These are phyloP conservation scores for Pestalotiopsis sp. DNA, from an alignment of 2,329 filamentous ascomycete genomes.

Conservation along the genomic window DNA sequence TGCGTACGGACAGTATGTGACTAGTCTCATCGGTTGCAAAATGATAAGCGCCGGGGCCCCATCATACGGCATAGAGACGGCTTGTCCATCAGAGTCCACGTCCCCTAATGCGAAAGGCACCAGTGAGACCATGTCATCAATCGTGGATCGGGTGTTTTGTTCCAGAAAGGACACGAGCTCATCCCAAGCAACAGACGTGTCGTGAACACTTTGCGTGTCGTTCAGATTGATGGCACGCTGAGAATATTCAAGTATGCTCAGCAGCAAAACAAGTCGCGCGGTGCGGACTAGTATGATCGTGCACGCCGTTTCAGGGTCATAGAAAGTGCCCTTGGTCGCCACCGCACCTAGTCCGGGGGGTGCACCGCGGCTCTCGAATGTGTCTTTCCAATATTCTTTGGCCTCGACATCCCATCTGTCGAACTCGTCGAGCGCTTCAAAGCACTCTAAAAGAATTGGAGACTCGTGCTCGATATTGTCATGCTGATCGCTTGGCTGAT, in stretches of 20 bases:
- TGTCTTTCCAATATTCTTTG: not conserved
- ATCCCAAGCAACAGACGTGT: not conserved
- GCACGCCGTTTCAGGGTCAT: slow-evolving; percentile 6
- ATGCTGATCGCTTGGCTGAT: not conserved
- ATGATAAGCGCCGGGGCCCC: slow-evolving; percentile 35
- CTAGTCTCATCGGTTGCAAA: slow-evolving; percentile 32
- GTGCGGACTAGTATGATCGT: slow-evolving; percentile 5
- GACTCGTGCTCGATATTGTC: not conserved
- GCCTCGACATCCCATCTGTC: slow-evolving; percentile 7
- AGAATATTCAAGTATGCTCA: not conserved
- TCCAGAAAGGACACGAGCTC: not conserved
- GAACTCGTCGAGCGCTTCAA: slow-evolving; percentile 9
- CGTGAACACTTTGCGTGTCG: not conserved
- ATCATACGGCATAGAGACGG: slow-evolving; percentile 4
- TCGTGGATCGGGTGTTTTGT: not conserved
- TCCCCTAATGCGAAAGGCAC: slow-evolving; percentile 3
- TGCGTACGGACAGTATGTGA: slow-evolving; percentile 32
- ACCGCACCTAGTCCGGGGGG: not conserved
- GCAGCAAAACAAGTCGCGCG: not conserved
- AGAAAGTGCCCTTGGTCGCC: not conserved
- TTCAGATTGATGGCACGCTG: not conserved
- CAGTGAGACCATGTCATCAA: not conserved
- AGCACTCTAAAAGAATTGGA: not conserved
- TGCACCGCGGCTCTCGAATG: not conserved
- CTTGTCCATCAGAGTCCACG: not conserved